phyloP scores from a whole-genome alignment of 495 filamentous ascomycete genomes.

The Aspergillus baeticus region DNA sequence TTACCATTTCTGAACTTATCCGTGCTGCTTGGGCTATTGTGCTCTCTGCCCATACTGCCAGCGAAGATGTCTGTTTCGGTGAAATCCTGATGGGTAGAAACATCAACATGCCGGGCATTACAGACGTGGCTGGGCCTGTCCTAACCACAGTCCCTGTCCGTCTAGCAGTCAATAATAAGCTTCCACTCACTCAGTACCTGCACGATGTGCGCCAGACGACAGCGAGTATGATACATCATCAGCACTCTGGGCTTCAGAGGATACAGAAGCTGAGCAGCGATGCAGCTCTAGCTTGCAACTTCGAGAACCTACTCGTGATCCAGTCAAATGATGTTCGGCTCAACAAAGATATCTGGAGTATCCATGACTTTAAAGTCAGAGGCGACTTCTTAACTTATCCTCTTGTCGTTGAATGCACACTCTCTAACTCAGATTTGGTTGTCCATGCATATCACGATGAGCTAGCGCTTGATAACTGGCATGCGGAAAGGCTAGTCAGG shows the following conservation, averaged over 20 bases:
- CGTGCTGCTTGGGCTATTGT: slow-evolving; percentile 56
- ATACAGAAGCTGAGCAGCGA: slow-evolving; percentile 40
- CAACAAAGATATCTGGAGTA: slow-evolving; percentile 35
- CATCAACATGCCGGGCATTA: slow-evolving; percentile 47
- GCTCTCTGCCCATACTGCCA: slow-evolving; percentile 40
- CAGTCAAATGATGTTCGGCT: slow-evolving; percentile 36
- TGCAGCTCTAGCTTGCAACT: slow-evolving; percentile 54
- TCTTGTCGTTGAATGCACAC: slow-evolving; percentile 46
- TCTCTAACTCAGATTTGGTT: slow-evolving; percentile 26
- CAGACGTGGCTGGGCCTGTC: slow-evolving; percentile 52
- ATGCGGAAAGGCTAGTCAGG: slow-evolving; percentile 29
- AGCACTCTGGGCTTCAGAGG: slow-evolving; percentile 45
- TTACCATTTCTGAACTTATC: slow-evolving; percentile 50
- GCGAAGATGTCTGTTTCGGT: slow-evolving; percentile 54
- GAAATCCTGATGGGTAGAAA: slow-evolving; percentile 56
- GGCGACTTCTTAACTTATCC: slow-evolving; percentile 51
- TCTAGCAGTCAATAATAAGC: slow-evolving; percentile 37
- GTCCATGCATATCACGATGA: slow-evolving; percentile 41
- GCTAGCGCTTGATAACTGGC: slow-evolving; percentile 36
- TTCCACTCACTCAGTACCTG: slow-evolving; percentile 39
- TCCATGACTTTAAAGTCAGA: slow-evolving; percentile 45
- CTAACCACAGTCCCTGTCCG: slow-evolving; percentile 52
- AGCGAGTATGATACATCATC: slow-evolving; percentile 49
- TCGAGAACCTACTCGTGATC: slow-evolving; percentile 62
- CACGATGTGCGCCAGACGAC: slow-evolving; percentile 40